Evolutionary conservation across 805 yeast genomes (phyloP), one percentile per base, ranked within the genome.

Genomic region (Suhomyces sp.): DNA sequence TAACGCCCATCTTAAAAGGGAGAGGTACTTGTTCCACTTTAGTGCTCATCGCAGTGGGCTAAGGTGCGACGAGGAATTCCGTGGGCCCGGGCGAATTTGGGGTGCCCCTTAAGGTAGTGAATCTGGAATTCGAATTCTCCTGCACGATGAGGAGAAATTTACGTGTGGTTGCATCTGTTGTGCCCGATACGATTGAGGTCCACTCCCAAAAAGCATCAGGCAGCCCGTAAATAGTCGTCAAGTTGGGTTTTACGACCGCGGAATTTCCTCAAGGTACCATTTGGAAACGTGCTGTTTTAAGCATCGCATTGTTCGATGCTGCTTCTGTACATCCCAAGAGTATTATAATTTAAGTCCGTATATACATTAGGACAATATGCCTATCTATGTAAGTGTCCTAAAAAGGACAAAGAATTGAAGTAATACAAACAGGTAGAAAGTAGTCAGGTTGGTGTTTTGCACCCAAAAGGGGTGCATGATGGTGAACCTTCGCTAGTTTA

Each of bases 401-500:
- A 17, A 17, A 17, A 5, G 22, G 22, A 38, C 23, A 19, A 38
- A 19, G 42, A 38, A 38, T 38, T 38, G 42, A 38, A 38, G n/a
- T 38, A 19, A 38, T 38, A 38, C 42, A 38, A 12, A 38, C 22
- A 38, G 42, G n/a, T 38, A 19, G 24, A 38, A 36, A 38, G 36
- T 33, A 13, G 17, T 33, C 36, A 33, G 17, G 36, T 33, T 6
- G n/a, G n/a, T 33, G 36, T 38, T 38, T 38, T 38, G 42, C 42
- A 38, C 23, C 42, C 42, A 38, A 19, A 19, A 4, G 12, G 13
- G 22, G 24, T 17, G 13, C 42, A 9, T 2, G 17, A 9, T 19
- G 24, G 24, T 17, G n/a, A 38, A 38, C 4, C 9, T 9, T 17
- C 24, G 31, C 44, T 54, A 67, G 54, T 67, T 67, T 49, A 68